These are phyloP conservation scores for Metahyphopichia silvanorum DNA, from an alignment of 805 yeast genomes.

Conservation along the genomic window DNA sequence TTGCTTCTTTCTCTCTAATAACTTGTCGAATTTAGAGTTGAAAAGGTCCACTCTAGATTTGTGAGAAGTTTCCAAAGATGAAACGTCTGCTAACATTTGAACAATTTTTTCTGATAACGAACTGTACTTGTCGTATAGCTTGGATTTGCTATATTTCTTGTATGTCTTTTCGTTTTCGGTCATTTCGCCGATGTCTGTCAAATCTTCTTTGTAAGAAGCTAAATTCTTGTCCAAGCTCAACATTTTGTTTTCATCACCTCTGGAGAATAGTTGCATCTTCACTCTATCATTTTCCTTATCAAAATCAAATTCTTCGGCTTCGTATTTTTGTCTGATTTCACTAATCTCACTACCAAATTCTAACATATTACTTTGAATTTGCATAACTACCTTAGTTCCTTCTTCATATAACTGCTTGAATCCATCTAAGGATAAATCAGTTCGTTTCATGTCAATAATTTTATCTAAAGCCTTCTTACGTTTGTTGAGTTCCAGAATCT, in stretches of 20 bases:
- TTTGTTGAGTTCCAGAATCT: constrained; percentile 15
- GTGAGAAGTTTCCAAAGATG: constrained; percentile 27
- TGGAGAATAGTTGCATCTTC: constrained; percentile 20
- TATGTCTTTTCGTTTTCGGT: constrained; percentile 16
- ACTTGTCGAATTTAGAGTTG: constrained; percentile 22
- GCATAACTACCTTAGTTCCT: constrained; percentile 38
- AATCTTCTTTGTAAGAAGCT: constrained; percentile 20
- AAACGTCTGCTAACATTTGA: constrained; percentile 26
- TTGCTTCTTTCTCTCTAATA: constrained; percentile 27
- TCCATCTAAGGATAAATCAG: constrained; percentile 46
- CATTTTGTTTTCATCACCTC: constrained; percentile 18
- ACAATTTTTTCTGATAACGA: constrained; percentile 21
- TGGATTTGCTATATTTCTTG: constrained; percentile 15
- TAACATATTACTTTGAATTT: constrained; percentile 42
- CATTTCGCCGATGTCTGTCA: constrained; percentile 25
- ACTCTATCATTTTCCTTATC: constrained; percentile 49
- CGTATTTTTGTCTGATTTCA: constrained; percentile 40
- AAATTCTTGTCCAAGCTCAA: constrained; percentile 24
- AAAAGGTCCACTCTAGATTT: constrained; percentile 23
- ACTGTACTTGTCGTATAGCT: constrained; percentile 23
- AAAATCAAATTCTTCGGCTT: constrained; percentile 46
- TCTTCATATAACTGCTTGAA: constrained; percentile 42
- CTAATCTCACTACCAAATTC: constrained; percentile 45
- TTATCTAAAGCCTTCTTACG: constrained; percentile 23
- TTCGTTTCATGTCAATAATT: constrained; percentile 37